phyloP scores from a whole-genome alignment of 108 stramenopile genomes.

The Seminavis robusta region DNA sequence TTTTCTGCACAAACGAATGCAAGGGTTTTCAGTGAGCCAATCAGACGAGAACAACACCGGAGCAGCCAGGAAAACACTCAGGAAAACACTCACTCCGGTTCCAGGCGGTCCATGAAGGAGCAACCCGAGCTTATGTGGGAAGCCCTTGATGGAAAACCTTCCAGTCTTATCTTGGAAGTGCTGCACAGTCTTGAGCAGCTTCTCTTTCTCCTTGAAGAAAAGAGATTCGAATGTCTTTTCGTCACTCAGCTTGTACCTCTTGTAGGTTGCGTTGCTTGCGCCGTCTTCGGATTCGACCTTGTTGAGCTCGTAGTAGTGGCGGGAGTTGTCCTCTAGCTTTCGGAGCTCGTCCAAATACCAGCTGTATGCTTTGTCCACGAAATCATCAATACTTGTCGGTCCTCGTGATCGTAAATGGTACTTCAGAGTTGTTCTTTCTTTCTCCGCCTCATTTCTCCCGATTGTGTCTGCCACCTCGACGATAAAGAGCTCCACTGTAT shows the following conservation, averaged over 20 bases:
- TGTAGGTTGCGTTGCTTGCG: conserved; percentile 27
- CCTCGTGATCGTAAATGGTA: conserved; percentile 24
- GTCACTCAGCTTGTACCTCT: conserved; percentile 62
- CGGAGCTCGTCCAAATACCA: conserved; percentile 38
- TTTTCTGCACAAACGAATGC: no score
- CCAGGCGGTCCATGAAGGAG: conserved; percentile 85
- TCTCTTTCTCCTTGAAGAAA: conserved; percentile 72
- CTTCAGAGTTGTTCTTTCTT: not conserved
- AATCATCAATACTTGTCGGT: conserved; percentile 39
- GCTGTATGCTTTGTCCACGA: conserved; percentile 40
- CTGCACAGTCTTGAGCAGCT: conserved; percentile 36
- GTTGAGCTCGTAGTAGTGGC: conserved; percentile 46
- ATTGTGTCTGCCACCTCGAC: conserved; percentile 13
- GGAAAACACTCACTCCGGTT: no score
- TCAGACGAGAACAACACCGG: no score
- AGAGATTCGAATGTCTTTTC: conserved; percentile 71
- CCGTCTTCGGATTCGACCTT: conserved; percentile 9
- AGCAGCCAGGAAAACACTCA: no score
- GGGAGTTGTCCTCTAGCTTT: conserved; percentile 41
- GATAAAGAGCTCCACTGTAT: conserved; percentile 10
- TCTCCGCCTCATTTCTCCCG: not conserved
- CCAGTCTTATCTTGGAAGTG: conserved; percentile 54
- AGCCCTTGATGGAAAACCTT: conserved; percentile 72
- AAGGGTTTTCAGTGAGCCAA: no score
- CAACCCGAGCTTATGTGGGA: conserved; percentile 82